Percentiles rank a stretch among this genome's conserved stretches.
Conservation (phyloP, 768 basidiomycete species). For the Boletellus emodensis region DNA sequence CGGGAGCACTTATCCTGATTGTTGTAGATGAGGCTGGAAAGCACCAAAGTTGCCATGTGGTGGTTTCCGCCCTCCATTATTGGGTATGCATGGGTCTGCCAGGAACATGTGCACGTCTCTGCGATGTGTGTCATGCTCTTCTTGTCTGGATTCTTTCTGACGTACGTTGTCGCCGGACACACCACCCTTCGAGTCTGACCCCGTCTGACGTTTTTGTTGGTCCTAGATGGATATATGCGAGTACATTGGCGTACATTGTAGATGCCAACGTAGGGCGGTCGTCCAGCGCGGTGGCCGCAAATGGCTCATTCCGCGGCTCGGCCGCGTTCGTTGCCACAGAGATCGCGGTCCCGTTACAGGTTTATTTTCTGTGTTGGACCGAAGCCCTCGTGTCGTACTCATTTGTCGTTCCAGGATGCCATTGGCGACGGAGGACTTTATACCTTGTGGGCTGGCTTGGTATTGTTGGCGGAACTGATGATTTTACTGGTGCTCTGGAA, state of each 20-base stretch:
- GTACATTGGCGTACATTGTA: constrained; percentile 80
- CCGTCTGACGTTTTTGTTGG: neutral
- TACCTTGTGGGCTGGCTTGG: constrained; percentile 58
- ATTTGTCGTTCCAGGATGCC: constrained; percentile 41
- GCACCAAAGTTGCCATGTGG: constrained; percentile 55
- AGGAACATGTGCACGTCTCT: constrained; percentile 59
- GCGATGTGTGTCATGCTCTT: constrained; percentile 75
- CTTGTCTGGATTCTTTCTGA: constrained; percentile 64
- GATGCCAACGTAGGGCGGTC: constrained; percentile 83
- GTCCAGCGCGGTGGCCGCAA: constrained; percentile 71
- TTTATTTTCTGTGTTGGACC: neutral
- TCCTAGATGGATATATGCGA: constrained; percentile 58
- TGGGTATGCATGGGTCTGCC: constrained; percentile 75
- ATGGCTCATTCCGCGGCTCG: constrained; percentile 70
- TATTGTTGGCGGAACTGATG: constrained; percentile 50
- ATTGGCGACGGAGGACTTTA: constrained; percentile 83
- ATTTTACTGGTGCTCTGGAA: constrained; percentile 59
- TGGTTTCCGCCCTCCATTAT: constrained; percentile 53
- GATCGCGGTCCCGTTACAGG: constrained; percentile 70
- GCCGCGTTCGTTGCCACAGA: constrained; percentile 69
- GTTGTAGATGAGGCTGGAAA: constrained; percentile 67
- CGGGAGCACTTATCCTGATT: neutral
- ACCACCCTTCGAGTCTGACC: neutral
- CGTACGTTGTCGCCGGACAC: constrained; percentile 47
- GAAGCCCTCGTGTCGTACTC: neutral